phyloP scores from a whole-genome alignment of 2,329 filamentous ascomycete genomes.

The Botrytis squamosa region DNA sequence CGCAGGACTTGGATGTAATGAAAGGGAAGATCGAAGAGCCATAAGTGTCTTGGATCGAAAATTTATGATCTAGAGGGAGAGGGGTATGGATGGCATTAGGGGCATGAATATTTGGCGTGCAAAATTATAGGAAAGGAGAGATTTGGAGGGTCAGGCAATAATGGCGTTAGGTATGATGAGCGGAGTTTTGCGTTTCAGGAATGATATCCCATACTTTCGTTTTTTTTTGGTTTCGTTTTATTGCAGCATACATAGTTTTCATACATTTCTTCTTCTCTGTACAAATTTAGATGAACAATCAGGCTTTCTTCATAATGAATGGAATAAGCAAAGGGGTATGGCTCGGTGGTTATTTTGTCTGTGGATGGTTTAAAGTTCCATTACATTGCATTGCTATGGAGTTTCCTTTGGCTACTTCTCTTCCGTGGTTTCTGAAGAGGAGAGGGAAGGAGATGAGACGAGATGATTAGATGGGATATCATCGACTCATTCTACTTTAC shows the following conservation, averaged over 20 bases:
- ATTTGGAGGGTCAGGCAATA: background rate
- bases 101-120: conserved; percentile 8
- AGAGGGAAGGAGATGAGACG: background rate
- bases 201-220: conserved; percentile 22
- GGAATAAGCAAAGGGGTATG: background rate
- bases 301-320: background rate
- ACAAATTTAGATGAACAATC: background rate
- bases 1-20: conserved; percentile 39
- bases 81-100: background rate
- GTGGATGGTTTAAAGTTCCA: background rate
- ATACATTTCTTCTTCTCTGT: background rate
- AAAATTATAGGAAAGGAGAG: conserved; percentile 9
- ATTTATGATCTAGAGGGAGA: conserved; percentile 41
- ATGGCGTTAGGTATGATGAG: conserved; percentile 11
- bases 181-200: conserved; percentile 13
- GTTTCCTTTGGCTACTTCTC: background rate
- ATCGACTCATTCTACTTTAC: background rate
- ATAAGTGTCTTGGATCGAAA: conserved; percentile 64
- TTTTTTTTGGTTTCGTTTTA: conserved; percentile 14
- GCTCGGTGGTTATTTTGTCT: background rate
- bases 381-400: conserved; percentile 10
- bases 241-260: background rate
- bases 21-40: conserved; percentile 62
- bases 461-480: background rate
- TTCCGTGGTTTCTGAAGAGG: background rate